A percentile compares a stretch with the other conserved stretches of the same genome.
These are phyloP conservation scores for Wickerhamiella vanderwaltii DNA, from an alignment of 805 yeast species.

Conservation along the genomic window DNA sequence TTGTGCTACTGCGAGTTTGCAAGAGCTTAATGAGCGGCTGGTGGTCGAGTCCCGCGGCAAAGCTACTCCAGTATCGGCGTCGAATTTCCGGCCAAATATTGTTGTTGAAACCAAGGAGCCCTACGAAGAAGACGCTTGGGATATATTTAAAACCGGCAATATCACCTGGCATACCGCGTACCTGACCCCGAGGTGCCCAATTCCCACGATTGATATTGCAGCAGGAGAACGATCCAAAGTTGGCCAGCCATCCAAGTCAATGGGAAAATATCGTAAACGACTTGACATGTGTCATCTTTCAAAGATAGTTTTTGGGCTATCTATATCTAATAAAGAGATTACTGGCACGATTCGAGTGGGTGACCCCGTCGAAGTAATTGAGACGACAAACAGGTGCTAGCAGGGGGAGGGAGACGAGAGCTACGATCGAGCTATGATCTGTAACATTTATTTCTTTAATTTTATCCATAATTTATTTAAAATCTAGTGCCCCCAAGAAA, in stretches of 20 bases:
- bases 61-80: slow-evolving; percentile 14
- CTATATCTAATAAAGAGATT: slow-evolving; percentile 18
- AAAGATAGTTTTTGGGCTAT: slow-evolving; percentile 26
- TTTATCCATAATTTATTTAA: no score
- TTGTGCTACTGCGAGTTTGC: slow-evolving; percentile 22
- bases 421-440: no score
- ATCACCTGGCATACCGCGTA: slow-evolving; percentile 23
- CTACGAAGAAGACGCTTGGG: slow-evolving; percentile 29
- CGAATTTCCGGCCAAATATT: slow-evolving; percentile 27
- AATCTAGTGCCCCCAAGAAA: no score
- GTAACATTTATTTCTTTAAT: no score
- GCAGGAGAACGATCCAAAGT: slow-evolving; percentile 20
- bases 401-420: no score
- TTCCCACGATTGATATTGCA: slow-evolving; percentile 25
- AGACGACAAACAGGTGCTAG: slow-evolving; percentile 5
- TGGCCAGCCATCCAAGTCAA: slow-evolving; percentile 24
- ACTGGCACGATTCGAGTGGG: slow-evolving; percentile 23
- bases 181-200: slow-evolving; percentile 25
- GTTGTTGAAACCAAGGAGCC: slow-evolving; percentile 25
- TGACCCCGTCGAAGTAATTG: slow-evolving; percentile 20
- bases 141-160: slow-evolving; percentile 18
- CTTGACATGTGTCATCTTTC: slow-evolving; percentile 22
- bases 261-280: slow-evolving; percentile 23
- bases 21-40: slow-evolving; percentile 21
- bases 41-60: slow-evolving; percentile 17